These are phyloP conservation scores for Leccinum truebloodii DNA, from an alignment of 768 basidiomycete species.

Conservation along the genomic window DNA sequence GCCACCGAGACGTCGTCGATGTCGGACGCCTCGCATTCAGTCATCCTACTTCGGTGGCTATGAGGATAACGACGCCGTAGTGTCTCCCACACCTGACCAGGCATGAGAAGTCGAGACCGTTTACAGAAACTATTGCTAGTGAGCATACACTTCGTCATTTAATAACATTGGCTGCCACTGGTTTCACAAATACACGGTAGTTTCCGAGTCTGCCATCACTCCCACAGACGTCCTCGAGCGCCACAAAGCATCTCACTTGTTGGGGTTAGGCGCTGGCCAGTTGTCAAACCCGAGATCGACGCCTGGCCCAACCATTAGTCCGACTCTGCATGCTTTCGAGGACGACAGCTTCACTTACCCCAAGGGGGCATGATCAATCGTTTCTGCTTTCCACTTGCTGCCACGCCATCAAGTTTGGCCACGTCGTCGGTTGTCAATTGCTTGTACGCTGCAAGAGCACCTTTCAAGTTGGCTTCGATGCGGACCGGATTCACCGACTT, in stretches of 20 bases:
- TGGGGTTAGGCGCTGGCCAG: slow-evolving; percentile 40
- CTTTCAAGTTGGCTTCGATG: slow-evolving; percentile 59
- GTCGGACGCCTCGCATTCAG: background rate
- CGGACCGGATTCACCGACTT: slow-evolving; percentile 77
- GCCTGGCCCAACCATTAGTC: slow-evolving; percentile 37
- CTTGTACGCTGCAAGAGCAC: slow-evolving; percentile 46
- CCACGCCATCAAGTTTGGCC: slow-evolving; percentile 55
- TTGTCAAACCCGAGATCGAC: slow-evolving; percentile 72
- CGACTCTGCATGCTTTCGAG: slow-evolving; percentile 3
- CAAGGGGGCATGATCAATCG: slow-evolving; percentile 69
- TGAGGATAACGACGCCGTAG: background rate
- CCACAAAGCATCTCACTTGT: slow-evolving; percentile 7
- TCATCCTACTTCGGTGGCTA: slow-evolving; percentile 2
- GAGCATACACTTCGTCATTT: background rate
- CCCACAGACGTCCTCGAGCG: background rate
- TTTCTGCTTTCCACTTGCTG: slow-evolving; percentile 63
- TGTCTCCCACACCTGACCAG: slow-evolving; percentile 4
- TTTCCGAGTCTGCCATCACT: background rate
- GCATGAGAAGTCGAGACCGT: background rate
- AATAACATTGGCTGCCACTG: background rate
- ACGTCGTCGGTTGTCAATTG: slow-evolving; percentile 55
- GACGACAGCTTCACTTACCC: slow-evolving; percentile 47
- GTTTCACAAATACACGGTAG: background rate
- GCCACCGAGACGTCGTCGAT: slow-evolving; percentile 1
- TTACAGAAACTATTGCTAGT: background rate